Percentiles rank a stretch among this genome's conserved stretches.
phyloP scores from a whole-genome alignment of 2,329 filamentous ascomycete genomes.

The Colletotrichum siamense region DNA sequence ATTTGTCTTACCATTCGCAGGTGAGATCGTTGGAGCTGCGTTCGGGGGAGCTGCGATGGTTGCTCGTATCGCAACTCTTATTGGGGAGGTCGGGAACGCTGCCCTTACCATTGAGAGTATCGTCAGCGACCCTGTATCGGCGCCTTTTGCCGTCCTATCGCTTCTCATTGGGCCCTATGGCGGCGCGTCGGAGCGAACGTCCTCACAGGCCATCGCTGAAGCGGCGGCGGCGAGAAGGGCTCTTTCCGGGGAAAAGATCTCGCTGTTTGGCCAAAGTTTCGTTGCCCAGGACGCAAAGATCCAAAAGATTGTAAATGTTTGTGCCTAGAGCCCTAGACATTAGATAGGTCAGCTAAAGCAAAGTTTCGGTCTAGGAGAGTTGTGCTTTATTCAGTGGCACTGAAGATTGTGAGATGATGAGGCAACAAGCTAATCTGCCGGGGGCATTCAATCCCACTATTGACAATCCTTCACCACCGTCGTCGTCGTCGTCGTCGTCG shows the following conservation, averaged over 20 bases:
- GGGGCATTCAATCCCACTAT: neutral
- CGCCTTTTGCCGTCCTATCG: neutral
- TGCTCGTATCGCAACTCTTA: neutral
- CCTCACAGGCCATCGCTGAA: neutral
- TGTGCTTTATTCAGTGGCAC: neutral
- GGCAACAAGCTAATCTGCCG: neutral
- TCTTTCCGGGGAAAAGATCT: neutral
- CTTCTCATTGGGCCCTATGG: neutral
- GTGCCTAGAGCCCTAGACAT: neutral
- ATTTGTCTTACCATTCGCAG: neutral
- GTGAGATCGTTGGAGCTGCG: neutral
- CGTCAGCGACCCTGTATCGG: neutral
- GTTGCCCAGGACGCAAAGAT: neutral
- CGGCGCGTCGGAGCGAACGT: fast-evolving
- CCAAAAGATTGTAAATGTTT: neutral
- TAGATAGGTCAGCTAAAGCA: neutral
- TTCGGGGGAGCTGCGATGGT: neutral
- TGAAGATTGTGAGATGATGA: neutral
- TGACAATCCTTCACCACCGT: too few relatives aligned
- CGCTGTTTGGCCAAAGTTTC: neutral
- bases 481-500: neutral
- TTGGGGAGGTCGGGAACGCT: neutral
- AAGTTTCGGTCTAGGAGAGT: neutral
- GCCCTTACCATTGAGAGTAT: neutral
- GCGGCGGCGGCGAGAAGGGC: neutral